A percentile compares a stretch with the other conserved stretches of the same genome.
These are phyloP conservation scores for Micractinium conductrix DNA, from an alignment of 139 green algal species.

Conservation along the genomic window DNA sequence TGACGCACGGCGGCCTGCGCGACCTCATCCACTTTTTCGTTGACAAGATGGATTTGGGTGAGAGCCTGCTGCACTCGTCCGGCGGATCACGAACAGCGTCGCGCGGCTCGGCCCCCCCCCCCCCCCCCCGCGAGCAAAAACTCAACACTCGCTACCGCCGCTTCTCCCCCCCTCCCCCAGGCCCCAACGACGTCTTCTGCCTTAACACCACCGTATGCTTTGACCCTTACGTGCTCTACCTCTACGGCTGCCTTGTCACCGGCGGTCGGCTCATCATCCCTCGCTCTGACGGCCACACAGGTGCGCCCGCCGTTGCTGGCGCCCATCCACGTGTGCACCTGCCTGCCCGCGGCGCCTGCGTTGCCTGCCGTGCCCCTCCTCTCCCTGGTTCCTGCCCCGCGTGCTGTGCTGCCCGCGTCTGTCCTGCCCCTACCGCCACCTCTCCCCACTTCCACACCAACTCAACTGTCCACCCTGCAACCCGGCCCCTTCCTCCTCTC, in stretches of 20 bases:
- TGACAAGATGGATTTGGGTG: slow-evolving; percentile 1
- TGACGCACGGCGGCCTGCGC: slow-evolving; percentile 35
- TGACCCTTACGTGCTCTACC: slow-evolving; percentile 40
- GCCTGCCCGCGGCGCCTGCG: too few relatives aligned
- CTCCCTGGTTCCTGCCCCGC: neutral
- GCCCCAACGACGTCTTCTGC: slow-evolving; percentile 9
- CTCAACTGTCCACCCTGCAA: too few relatives aligned
- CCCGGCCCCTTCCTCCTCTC: too few relatives aligned
- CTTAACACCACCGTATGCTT: slow-evolving; percentile 50
- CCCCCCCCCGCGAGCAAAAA: too few relatives aligned
- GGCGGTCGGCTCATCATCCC: slow-evolving; percentile 38
- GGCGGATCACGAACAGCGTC: too few relatives aligned
- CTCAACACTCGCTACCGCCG: too few relatives aligned
- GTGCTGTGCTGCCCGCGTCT: neutral
- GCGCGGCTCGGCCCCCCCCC: too few relatives aligned
- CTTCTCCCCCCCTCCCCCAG: neutral
- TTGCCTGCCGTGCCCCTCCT: neutral
- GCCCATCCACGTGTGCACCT: too few relatives aligned
- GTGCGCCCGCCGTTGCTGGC: neutral
- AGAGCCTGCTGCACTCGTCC: too few relatives aligned
- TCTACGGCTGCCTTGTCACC: neutral
- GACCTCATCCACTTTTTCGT: slow-evolving; percentile 47
- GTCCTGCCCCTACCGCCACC: neutral
- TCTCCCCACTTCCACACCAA: neutral
- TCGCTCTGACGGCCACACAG: slow-evolving; percentile 26